Conservation (phyloP, 2,329 filamentous ascomycete genomes). For the Penicillium sp. region DNA sequence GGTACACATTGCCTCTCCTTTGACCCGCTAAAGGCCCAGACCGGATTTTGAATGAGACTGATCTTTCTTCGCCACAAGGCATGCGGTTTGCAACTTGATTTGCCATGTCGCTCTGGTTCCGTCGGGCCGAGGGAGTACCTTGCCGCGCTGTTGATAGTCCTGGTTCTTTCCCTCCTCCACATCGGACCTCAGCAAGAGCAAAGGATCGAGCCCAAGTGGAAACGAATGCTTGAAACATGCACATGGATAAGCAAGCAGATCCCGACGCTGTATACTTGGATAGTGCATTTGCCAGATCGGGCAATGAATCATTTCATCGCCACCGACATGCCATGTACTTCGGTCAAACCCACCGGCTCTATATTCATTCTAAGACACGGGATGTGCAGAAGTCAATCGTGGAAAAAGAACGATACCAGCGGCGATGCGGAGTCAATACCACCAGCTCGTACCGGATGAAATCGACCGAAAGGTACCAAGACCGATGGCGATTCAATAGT, state of each 20-base stretch:
- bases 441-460: neutral
- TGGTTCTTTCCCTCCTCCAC: neutral
- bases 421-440: constrained; percentile 1
- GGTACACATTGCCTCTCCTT: neutral
- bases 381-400: constrained; percentile 6
- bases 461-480: neutral
- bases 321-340: neutral
- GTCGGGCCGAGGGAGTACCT: neutral
- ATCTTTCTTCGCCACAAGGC: constrained; percentile 11
- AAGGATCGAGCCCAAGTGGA: neutral
- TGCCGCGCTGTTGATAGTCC: neutral
- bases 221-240: constrained; percentile 2
- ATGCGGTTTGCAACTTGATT: constrained; percentile 2
- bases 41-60: constrained; percentile 9
- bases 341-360: neutral
- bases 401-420: constrained; percentile 6
- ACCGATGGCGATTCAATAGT: constrained; percentile 1
- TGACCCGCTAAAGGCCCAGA: neutral
- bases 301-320: neutral
- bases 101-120: constrained; percentile 2
- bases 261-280: neutral
- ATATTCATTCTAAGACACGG: constrained; percentile 4
- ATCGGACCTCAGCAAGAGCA: neutral
- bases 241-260: neutral
- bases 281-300: neutral